Evolutionary conservation across 805 yeast genomes (phyloP), one percentile per base, ranked within the genome.

Genomic region (Spencermartinsiella europaea): DNA sequence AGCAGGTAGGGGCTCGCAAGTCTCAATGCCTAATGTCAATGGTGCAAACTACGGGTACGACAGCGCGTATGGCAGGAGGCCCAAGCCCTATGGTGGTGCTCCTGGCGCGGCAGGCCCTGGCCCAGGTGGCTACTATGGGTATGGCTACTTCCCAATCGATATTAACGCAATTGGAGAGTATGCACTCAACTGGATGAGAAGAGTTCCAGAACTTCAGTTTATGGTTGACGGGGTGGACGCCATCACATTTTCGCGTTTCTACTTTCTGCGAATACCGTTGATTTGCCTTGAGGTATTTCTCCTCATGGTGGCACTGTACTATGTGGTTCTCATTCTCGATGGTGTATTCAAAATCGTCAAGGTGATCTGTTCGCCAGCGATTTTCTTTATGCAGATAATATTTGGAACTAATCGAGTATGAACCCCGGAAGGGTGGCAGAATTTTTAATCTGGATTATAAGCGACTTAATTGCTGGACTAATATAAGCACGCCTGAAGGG

Each of bases 301-400:
- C 4, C 31, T 46, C 25, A 44, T 54, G 39, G 42, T 47, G 43
- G 27, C 46, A n/a, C 27, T 40, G 10, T 55, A 54, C 46, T 45
- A 47, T 16, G 47, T 44, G 7, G 35, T 55, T 7, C 31, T 43
- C 14, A 20, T 53, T 7, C 15, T 54, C 2, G 55, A 54, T 25
- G 45, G 42, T 19, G 47, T 51, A 19, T 42, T 55, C 39, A 33
- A 45, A 12, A 44, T 55, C 27, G 21, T 53, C 39, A 49, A 47
- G 40, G 37, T 47, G 41, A 46, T 55, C 38, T 55, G 58, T 44
- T 47, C 54, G 12, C 58, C 59, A 5, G 55, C 50, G 2, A 54
- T 54, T 17, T 38, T 48, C 42, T 33, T 54, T n/a, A 12, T 46
- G 21, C 28, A 42, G 5, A 16, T 43, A 7, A 28, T 43, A n/a